A percentile compares a stretch with the other conserved stretches of the same genome.
phyloP scores from a whole-genome alignment of 2,329 filamentous ascomycete genomes.

The Fusarium odoratissimum region DNA sequence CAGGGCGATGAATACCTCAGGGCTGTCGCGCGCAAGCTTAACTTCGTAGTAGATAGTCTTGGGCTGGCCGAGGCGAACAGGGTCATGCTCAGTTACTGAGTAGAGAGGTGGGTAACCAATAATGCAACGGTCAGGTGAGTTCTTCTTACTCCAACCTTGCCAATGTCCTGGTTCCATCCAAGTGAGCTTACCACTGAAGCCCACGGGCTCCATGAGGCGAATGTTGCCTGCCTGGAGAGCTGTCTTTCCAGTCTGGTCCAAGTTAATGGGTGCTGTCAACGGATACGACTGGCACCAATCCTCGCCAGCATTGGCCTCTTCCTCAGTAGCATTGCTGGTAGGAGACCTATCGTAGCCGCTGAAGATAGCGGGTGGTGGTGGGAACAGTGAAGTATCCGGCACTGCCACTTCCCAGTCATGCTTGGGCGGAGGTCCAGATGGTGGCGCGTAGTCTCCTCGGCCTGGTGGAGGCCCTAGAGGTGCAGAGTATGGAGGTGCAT shows the following conservation, averaged over 20 bases:
- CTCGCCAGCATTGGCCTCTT: constrained; percentile 72
- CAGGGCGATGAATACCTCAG: constrained; percentile 67
- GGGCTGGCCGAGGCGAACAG: constrained; percentile 55
- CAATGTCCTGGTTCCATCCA: constrained; percentile 64
- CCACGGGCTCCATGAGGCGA: constrained; percentile 62
- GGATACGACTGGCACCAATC: constrained; percentile 73
- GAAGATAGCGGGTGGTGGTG: constrained; percentile 77
- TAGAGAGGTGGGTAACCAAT: constrained; percentile 78
- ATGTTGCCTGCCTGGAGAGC: constrained; percentile 66
- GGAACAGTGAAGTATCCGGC: constrained; percentile 77
- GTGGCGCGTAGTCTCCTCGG: constrained; percentile 44
- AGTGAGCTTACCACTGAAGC: constrained; percentile 60
- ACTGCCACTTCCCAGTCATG: constrained; percentile 79
- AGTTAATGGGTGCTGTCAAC: constrained; percentile 64
- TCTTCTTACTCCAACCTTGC: constrained; percentile 55
- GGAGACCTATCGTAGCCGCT: constrained; percentile 72
- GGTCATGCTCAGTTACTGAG: constrained; percentile 68
- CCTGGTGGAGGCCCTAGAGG: constrained; percentile 49
- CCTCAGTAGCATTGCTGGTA: constrained; percentile 74
- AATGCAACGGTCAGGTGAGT: constrained; percentile 70
- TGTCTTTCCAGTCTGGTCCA: constrained; percentile 58
- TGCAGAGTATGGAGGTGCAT: constrained; percentile 28
- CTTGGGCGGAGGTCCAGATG: constrained; percentile 54
- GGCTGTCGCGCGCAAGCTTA: constrained; percentile 60
- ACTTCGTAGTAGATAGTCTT: constrained; percentile 80